Evolutionary conservation across 257 asterid genomes (phyloP).

Genomic region (Gentiana dahurica): DNA sequence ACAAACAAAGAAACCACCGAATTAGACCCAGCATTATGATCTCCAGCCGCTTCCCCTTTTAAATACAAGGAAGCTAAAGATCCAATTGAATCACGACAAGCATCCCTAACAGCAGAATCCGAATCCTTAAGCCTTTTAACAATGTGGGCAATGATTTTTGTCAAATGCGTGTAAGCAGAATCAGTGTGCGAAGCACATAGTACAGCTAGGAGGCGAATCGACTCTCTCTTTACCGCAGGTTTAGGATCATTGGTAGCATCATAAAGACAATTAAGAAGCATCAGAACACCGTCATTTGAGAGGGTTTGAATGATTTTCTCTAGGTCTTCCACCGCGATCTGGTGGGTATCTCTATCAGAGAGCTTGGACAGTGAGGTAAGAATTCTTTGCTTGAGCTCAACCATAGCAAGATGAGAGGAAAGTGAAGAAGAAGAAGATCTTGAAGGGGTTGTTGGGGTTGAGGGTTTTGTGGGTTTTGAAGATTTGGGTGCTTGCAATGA

Average conservation of each 20-base stretch:
- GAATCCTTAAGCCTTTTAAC: slow-evolving; percentile 84
- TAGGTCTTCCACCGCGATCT: slow-evolving; percentile 94
- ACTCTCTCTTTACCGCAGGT: slow-evolving; percentile 78
- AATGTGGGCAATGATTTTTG: slow-evolving; percentile 65
- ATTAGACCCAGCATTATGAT: slow-evolving; percentile 39
- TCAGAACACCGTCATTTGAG: slow-evolving; percentile 76
- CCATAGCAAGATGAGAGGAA: slow-evolving; percentile 79
- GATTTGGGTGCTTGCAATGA: slow-evolving; percentile 26
- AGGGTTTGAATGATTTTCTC: slow-evolving; percentile 66
- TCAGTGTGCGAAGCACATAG: slow-evolving; percentile 60
- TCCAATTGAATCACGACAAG: slow-evolving; percentile 88
- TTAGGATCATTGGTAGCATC: slow-evolving; percentile 80
- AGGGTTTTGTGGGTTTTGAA: slow-evolving; percentile 65
- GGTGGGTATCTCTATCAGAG: slow-evolving; percentile 96
- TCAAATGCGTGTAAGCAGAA: slow-evolving; percentile 69
- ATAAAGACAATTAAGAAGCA: slow-evolving; percentile 91
- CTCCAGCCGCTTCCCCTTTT: slow-evolving; percentile 40
- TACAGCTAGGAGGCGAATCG: slow-evolving; percentile 60
- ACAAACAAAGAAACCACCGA: slow-evolving; percentile 62
- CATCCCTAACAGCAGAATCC: slow-evolving; percentile 87
- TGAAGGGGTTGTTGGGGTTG: slow-evolving; percentile 22
- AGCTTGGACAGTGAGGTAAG: slow-evolving; percentile 83
- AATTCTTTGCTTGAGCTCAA: slow-evolving; percentile 84
- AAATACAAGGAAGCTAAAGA: slow-evolving; percentile 60
- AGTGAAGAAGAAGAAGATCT: slow-evolving; percentile 53